Evolutionary conservation across 768 basidiomycete species (phyloP).

Genomic region (Tulasnella sp.): DNA sequence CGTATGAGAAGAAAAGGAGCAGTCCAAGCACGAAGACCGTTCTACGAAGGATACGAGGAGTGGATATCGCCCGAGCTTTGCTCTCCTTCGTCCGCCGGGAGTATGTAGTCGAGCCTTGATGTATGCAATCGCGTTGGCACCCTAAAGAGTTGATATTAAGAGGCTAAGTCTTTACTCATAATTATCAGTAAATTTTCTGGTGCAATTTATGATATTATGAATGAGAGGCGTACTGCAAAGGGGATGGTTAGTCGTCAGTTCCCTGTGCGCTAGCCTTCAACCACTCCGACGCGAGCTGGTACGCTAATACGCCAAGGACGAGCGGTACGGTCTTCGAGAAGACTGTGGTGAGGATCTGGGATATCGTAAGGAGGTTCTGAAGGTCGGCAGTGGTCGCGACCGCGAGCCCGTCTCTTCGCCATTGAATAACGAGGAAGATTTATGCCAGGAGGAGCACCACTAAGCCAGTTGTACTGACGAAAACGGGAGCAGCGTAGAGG

Average conservation of each 20-base stretch:
- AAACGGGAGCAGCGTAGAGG: too few species aligned
- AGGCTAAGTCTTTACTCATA: neutral
- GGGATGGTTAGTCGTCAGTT: neutral
- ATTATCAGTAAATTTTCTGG: too few species aligned
- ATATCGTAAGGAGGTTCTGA: neutral
- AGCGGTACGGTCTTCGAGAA: neutral
- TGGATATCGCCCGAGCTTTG: neutral
- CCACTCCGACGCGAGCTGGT: neutral
- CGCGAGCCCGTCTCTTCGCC: too few species aligned
- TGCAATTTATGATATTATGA: too few species aligned
- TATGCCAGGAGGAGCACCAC: too few species aligned
- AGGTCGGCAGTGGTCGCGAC: too few species aligned
- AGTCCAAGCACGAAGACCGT: neutral
- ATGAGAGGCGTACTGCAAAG: neutral
- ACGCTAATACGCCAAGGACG: neutral
- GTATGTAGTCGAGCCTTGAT: neutral
- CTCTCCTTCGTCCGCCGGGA: neutral
- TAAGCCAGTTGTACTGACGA: too few species aligned
- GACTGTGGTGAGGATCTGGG: slow-evolving; percentile 1
- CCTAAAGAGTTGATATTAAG: neutral
- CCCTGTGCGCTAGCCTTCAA: neutral
- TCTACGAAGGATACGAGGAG: neutral
- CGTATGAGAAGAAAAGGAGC: slow-evolving; percentile 5
- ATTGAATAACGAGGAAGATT: too few species aligned
- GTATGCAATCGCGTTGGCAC: neutral